phyloP scores from a whole-genome alignment of 2,329 filamentous ascomycete genomes.

The Ascochyta clinopodiicola region DNA sequence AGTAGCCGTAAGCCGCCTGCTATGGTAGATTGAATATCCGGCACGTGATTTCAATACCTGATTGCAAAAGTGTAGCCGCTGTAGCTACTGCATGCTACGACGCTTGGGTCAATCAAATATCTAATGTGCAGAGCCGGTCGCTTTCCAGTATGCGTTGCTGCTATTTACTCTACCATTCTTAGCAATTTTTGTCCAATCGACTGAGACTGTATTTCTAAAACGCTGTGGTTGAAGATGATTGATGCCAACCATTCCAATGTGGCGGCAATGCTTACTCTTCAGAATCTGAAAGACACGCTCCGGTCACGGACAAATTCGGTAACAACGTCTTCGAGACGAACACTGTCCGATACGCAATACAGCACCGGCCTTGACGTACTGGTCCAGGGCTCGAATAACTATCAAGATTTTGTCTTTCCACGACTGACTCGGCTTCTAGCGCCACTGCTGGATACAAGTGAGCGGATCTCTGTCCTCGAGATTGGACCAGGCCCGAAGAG shows the following conservation, averaged over 20 bases:
- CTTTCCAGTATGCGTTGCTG: too few relatives aligned
- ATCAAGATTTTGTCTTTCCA: slow-evolving; percentile 61
- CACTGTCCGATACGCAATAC: slow-evolving; percentile 59
- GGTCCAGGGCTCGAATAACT: slow-evolving; percentile 45
- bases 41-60: too few relatives aligned
- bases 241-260: not conserved
- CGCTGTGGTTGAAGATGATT: too few relatives aligned
- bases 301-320: slow-evolving; percentile 31
- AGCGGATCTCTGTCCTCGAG: slow-evolving; percentile 61
- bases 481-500: slow-evolving; percentile 65
- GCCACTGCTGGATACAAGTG: slow-evolving; percentile 51
- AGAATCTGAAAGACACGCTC: slow-evolving; percentile 53
- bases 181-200: too few relatives aligned
- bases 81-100: too few relatives aligned
- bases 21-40: too few relatives aligned
- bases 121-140: too few relatives aligned
- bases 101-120: too few relatives aligned
- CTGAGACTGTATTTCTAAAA: too few relatives aligned
- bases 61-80: too few relatives aligned
- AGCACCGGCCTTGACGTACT: slow-evolving; percentile 57
- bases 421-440: slow-evolving; percentile 54
- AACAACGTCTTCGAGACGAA: slow-evolving; percentile 24
- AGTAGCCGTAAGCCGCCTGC: too few relatives aligned
- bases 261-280: slow-evolving; percentile 53
- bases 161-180: too few relatives aligned